phyloP scores from a whole-genome alignment of 202 grass and related monocot species.

The Setaria viridis region DNA sequence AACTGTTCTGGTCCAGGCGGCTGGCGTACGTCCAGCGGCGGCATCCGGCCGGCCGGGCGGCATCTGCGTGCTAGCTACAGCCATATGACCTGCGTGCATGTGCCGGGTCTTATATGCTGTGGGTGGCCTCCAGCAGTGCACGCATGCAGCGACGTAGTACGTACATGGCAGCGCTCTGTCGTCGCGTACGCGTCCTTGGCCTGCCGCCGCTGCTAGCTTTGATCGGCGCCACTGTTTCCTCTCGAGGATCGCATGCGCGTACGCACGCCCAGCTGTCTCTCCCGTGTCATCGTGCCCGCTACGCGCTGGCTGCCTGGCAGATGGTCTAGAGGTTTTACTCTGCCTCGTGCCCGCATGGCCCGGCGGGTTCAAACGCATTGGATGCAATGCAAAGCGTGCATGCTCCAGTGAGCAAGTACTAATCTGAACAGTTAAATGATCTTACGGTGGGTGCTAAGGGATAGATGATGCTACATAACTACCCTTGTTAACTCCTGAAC shows the following conservation, averaged over 20 bases:
- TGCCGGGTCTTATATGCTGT: constrained; percentile 34
- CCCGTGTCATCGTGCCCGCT: constrained; percentile 1
- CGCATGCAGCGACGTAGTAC: constrained; percentile 22
- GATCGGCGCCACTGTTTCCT: constrained; percentile 34
- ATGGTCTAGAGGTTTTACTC: constrained; percentile 12
- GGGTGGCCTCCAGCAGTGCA: constrained; percentile 42
- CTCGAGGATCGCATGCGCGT: background rate
- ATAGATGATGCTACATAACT: too few species aligned
- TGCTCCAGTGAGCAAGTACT: too few species aligned
- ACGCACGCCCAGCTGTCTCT: constrained; percentile 29
- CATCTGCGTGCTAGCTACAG: constrained; percentile 23
- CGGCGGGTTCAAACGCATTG: background rate
- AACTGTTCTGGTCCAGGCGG: constrained; percentile 29
- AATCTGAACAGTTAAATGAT: too few species aligned
- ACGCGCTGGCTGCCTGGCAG: background rate
- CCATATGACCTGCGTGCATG: constrained; percentile 36
- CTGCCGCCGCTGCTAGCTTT: background rate
- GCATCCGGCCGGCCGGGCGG: background rate
- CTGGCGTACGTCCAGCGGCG: background rate
- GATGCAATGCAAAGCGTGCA: background rate
- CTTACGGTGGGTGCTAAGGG: too few species aligned
- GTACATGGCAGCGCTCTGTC: constrained; percentile 6
- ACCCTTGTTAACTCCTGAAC: too few species aligned
- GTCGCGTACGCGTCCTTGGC: background rate
- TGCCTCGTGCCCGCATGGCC: background rate